Base-by-base conservation (phyloP, 2,329 filamentous ascomycete genomes). In the Blastomyces parvus region DNA sequence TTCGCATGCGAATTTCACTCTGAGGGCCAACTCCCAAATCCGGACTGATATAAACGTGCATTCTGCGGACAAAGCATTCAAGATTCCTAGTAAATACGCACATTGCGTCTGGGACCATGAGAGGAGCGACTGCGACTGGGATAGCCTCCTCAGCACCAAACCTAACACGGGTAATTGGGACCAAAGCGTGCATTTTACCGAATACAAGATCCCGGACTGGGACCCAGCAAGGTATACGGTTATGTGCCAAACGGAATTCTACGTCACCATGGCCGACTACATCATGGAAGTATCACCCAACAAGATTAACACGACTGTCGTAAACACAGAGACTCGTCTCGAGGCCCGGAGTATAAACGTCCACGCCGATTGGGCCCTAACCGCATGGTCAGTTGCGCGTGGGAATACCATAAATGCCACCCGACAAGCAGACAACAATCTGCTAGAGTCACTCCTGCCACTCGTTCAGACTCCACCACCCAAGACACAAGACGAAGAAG, bases 321-420 rank as follows among this genome's bases (percentile, higher is more conserved):
- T 69, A 13, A 53, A 53, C 9, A 30, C 67, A 19, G 38, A 62
- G 22, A 46, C 59, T 17, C 56, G 66, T 14, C 33, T 52, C 22
- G 30, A 60, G 2, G 40, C 14, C 30, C 19, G 36, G 17, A 38
- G 46, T 27, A 42, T 63, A 50, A 52, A 64, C 30, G 42, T 71
- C n/a, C 63, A 68, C 53, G 69, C 71, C 9, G 63, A 66, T 17
- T 73, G 71, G 71, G 59, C 66, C 8, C 65, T 71, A 4, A 69
- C 70, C 25, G 68, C 71, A 17, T 72, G 67, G 66, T 69, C 69
- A 6, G 67, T 66, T 6, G 66, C 36, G n/a, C 56, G 56, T 25
- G 56, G 40, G 17, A 33, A 33, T 14, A 33, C 22, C 22, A 7
- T 55, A 9, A 55, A 55, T 33, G 22, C 9, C 22, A 33, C 22